Conservation (phyloP, 257 asterid species). For the Solanum bulbocastanum region DNA sequence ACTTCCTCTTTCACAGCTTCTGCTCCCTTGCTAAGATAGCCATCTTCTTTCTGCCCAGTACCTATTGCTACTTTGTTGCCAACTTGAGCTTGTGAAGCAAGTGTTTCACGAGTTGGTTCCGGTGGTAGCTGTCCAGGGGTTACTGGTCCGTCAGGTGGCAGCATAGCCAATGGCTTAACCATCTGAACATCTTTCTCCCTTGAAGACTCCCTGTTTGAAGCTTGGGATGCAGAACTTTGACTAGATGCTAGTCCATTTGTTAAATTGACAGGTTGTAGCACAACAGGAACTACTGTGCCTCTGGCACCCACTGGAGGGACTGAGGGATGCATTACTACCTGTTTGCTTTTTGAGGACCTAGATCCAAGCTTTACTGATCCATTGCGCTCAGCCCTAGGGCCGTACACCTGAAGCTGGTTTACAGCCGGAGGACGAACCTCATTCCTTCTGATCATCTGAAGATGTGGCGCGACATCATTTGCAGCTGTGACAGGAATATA, state of each 20-base stretch:
- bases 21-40: slow-evolving; percentile 5
- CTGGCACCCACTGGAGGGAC: slow-evolving; percentile 41
- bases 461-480: slow-evolving; percentile 79
- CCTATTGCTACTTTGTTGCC: slow-evolving; percentile 24
- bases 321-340: slow-evolving; percentile 23
- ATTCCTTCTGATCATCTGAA: slow-evolving; percentile 55
- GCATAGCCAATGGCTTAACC: slow-evolving; percentile 57
- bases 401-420: slow-evolving; percentile 7
- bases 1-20: slow-evolving; percentile 22
- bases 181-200: slow-evolving; percentile 49
- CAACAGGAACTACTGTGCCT: slow-evolving; percentile 55
- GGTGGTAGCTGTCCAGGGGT: slow-evolving; percentile 34
- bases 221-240: slow-evolving; percentile 14
- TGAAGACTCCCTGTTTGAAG: slow-evolving; percentile 17
- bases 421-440: slow-evolving; percentile 28
- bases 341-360: slow-evolving; percentile 31
- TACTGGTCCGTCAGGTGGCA: slow-evolving; percentile 48
- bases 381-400: slow-evolving; percentile 3
- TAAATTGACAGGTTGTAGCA: slow-evolving; percentile 40
- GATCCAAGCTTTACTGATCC: not conserved
- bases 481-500: slow-evolving; percentile 58
- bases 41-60: slow-evolving; percentile 17
- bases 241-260: slow-evolving; percentile 21
- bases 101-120: slow-evolving; percentile 8
- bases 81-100: slow-evolving; percentile 16